Evolutionary conservation across 768 basidiomycete genomes (phyloP), one percentile per base, ranked within the genome.

Genomic region (Pisolithus orientalis): DNA sequence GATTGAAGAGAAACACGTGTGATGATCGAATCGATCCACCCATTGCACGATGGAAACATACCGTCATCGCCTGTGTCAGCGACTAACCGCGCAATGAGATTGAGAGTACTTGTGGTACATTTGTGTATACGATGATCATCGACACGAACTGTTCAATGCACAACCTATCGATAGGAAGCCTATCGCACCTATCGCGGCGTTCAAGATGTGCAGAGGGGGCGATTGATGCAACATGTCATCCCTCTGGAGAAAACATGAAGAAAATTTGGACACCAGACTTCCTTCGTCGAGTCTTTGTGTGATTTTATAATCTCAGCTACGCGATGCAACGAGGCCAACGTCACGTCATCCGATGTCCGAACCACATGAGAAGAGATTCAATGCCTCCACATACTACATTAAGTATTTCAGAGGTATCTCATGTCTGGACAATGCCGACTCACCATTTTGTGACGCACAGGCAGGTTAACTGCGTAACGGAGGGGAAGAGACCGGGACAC

Each of bases 111-210:
- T 13, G 34, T 13, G 11, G 34, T 34, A 13, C 34, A 11, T 34
- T 13, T 39, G 17, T 28, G 40, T 21, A 31, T 16, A 29, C 37
- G 25, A 38, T 8, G 25, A 38, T 8, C 32, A 37, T 24, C 17
- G 21, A 3, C 16, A 34, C 49, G 24, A 38, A 47, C 28, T 8
- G 28, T 45, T 16, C 44, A 16, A 29, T 29, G 44, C 44, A 31
- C 51, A 52, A 44, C 52, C 53, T 57, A 62, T 68, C 65, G 57
- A 58, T 63, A 9, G 32, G 38, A 66, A 58, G 53, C 51, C 32
- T 55, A 57, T 55, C 63, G 57, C 55, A 56, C 61, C 58, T 58
- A 59, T 62, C 51, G 55, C 57, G 53, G 59, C 25, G 31, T 28
- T 29, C 44, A 25, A 25, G 46, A 51, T 51, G 49, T 34, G 32